Percentiles rank a stretch among this genome's conserved stretches.
These are phyloP conservation scores for Lupinus albus DNA, from an alignment of 306 rosid genomes.

Conservation along the genomic window DNA sequence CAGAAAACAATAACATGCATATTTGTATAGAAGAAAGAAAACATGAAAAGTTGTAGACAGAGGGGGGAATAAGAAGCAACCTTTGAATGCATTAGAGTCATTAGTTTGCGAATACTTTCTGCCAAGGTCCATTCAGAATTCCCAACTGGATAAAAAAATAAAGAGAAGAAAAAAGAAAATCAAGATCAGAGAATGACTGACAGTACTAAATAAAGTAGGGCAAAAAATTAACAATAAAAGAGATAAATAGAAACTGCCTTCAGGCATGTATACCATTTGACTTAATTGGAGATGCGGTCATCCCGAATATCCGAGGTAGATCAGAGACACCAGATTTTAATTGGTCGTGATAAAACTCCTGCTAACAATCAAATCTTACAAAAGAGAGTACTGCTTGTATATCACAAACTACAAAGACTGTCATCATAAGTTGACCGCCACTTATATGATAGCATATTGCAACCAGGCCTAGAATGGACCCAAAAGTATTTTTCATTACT, in stretches of 20 bases:
- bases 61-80: conserved; percentile 46
- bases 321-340: conserved; percentile 43
- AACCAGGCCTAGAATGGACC: conserved; percentile 5
- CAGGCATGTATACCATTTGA: conserved; percentile 61
- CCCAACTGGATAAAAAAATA: conserved; percentile 64
- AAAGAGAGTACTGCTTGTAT: conserved; percentile 22
- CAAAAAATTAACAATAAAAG: conserved; percentile 3
- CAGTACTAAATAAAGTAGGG: neutral
- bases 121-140: conserved; percentile 46
- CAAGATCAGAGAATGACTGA: conserved; percentile 15
- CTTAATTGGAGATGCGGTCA: conserved; percentile 91
- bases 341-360: conserved; percentile 79
- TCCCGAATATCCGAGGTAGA: conserved; percentile 83
- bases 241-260: conserved; percentile 4
- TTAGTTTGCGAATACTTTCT: conserved; percentile 58
- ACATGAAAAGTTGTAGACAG: neutral
- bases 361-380: conserved; percentile 42
- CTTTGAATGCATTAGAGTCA: conserved; percentile 77
- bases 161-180: conserved; percentile 20
- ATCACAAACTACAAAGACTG: conserved; percentile 1
- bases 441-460: neutral
- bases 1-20: conserved; percentile 11
- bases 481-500: conserved; percentile 1
- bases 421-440: neutral
- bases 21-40: neutral